Base-by-base conservation (phyloP, 2,329 filamentous ascomycete genomes). In the Thermothelomyces thermophilus region DNA sequence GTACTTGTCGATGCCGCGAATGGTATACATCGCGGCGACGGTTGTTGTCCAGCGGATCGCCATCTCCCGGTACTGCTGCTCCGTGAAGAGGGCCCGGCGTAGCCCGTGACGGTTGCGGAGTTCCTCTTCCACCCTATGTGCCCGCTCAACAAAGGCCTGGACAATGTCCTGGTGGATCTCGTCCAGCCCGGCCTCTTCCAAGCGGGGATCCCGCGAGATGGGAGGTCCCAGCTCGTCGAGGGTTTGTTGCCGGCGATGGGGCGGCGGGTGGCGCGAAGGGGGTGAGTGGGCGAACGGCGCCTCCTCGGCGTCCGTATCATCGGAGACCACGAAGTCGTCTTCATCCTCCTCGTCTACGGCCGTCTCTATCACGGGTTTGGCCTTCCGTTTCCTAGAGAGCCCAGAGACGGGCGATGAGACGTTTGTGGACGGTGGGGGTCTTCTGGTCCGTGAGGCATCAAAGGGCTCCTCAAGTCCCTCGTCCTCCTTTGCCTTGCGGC, bases 61-160 rank as follows among this genome's bases (percentile, higher is more conserved):
- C 84, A 93, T 90, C 57, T 84, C 77, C 31, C 83, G 79, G 44
- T 90, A 75, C 13, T 87, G 74, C 19, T 73, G 74, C 53, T 89
- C 83, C 0, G 80, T 82, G 62, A 93, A 93, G 0, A 84, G 70
- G 3, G 77, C 74, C 19, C 73, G 70, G 8, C 79, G 75, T 28
- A 85, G 66, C 4, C 72, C 70, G 44, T 79, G 78, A 20, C 72
- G 71, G 54, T 80, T 78, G 58, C 84, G 77, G 20, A 90, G 71
- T 1, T 73, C 69, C 58, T 83, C 79, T 58, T 84, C 80, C 14
- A 80, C 48, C 17, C 67, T 66, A 59, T 78, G 82, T 1, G 84
- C 87, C 40, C 80, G 73, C 0, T 68, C 63, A 19, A 88, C 73
- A 62, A 91, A 93, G 26, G 74, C 70, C 19, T 76, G 68, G n/a